Conservation (phyloP, 2,329 filamentous ascomycete genomes). For the Chaetomium sp. region DNA sequence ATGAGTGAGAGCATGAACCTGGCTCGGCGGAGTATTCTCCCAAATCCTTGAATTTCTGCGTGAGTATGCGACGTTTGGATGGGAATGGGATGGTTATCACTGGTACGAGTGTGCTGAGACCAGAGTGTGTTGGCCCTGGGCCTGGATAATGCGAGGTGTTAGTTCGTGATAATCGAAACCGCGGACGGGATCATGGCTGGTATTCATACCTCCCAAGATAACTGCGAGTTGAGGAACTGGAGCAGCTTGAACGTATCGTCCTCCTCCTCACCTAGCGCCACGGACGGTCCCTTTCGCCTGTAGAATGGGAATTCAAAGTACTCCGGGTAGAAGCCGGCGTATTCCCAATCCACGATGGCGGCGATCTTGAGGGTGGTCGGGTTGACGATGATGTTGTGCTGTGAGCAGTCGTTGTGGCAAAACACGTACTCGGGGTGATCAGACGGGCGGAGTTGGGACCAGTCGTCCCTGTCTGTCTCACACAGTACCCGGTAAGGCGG, state of each 20-base stretch:
- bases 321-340: conserved; percentile 36
- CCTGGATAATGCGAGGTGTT: not conserved
- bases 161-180: conserved; percentile 1
- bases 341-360: conserved; percentile 38
- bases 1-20: not conserved
- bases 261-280: conserved; percentile 36
- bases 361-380: conserved; percentile 35
- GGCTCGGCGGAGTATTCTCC: not conserved
- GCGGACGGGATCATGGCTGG: not conserved
- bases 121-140: not conserved
- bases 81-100: not conserved
- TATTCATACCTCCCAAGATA: conserved; percentile 7
- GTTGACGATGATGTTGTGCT: conserved; percentile 36
- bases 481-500: conserved; percentile 38
- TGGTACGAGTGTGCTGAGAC: not conserved
- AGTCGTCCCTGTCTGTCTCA: conserved; percentile 33
- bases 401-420: conserved; percentile 36
- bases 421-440: conserved; percentile 33
- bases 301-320: conserved; percentile 38
- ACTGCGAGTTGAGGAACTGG: conserved; percentile 23
- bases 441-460: conserved; percentile 31
- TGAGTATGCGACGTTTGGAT: not conserved
- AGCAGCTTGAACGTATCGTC: conserved; percentile 30
- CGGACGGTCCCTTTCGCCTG: conserved; percentile 33
- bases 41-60: not conserved